Conservation (phyloP, 2,329 filamentous ascomycete species). For the Apiospora phragmitis region DNA sequence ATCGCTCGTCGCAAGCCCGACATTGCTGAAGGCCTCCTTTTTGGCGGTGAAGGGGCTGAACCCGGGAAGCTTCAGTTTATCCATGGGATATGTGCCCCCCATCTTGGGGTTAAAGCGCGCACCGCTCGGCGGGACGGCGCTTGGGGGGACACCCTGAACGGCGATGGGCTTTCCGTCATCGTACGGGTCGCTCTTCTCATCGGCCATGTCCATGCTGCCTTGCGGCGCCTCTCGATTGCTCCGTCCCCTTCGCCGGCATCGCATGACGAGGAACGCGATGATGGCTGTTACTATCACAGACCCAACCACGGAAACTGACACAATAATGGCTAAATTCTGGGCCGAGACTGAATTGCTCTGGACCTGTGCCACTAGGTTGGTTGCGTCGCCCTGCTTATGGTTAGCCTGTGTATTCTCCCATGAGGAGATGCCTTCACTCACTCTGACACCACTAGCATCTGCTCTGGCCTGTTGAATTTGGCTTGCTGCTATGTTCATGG, state of each 20-base stretch:
- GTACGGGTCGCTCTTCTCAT: conserved; percentile 17
- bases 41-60: conserved; percentile 24
- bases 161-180: conserved; percentile 24
- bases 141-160: conserved; percentile 22
- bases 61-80: conserved; percentile 29
- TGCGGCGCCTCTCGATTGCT: conserved; percentile 16
- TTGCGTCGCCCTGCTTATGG: conserved; percentile 23
- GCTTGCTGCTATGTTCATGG: conserved; percentile 39
- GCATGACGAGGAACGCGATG: conserved; percentile 24
- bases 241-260: conserved; percentile 27
- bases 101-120: conserved; percentile 29
- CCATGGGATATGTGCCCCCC: conserved; percentile 24
- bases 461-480: conserved; percentile 18
- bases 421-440: neutral
- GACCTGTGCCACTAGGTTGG: conserved; percentile 22
- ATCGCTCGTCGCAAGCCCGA: conserved; percentile 26
- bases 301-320: conserved; percentile 27
- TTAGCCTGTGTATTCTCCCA: conserved; percentile 13
- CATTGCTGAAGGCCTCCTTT: conserved; percentile 21
- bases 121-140: conserved; percentile 9
- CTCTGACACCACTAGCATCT: neutral
- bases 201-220: neutral
- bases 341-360: conserved; percentile 28
- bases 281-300: conserved; percentile 26
- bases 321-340: conserved; percentile 31